Evolutionary conservation across 2,329 filamentous ascomycete genomes (phyloP), one percentile per base, ranked within the genome.

Genomic region (Paecilomyces niveus): DNA sequence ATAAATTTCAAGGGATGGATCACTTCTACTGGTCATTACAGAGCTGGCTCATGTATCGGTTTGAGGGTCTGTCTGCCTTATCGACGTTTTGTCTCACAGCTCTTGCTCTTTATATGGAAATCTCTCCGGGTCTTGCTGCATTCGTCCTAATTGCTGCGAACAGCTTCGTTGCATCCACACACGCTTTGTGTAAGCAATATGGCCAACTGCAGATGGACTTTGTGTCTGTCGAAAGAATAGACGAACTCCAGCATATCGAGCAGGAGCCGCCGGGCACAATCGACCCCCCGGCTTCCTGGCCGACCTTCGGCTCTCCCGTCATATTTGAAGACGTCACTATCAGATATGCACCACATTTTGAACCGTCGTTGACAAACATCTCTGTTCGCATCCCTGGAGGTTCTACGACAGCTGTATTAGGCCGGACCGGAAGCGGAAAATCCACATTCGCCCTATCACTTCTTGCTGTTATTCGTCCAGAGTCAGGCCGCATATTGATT

Each of bases 1-100:
- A 96, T 68, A 86, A 86, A 18, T 96, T 96, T 69, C 92, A 96
- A 71, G 91, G 91, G 70, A 94, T 96, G 83, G 92, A 97, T 67
- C 92, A 97, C 71, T 96, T 96, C 75, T 96, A 95, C 76, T 96
- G 92, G 89, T 89, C 87, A 59, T 80, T 95, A 51, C 90, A 95
- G 64, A 85, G 86, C 7, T 96, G 92, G 92, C 80, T 96, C 2
- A 86, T 87, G 70, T 91, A 89, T 67, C 85, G 92, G 11, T 93
- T 94, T 58, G 87, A 90, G 64, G 73, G 79, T 8, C 75, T 92
- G 5, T 90, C 90, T 0, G 89, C 88, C 0, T 70, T 83, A 3
- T 90, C 90, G 7, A 91, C 89, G 0, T 89, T 93, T 59, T 75
- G 85, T 0, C 77, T 96, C 55, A 90, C 90, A 1, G 71, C 87